Evolutionary conservation across 176 grass and related monocot genomes (phyloP).

Genomic region (Alloteropsis semialata): DNA sequence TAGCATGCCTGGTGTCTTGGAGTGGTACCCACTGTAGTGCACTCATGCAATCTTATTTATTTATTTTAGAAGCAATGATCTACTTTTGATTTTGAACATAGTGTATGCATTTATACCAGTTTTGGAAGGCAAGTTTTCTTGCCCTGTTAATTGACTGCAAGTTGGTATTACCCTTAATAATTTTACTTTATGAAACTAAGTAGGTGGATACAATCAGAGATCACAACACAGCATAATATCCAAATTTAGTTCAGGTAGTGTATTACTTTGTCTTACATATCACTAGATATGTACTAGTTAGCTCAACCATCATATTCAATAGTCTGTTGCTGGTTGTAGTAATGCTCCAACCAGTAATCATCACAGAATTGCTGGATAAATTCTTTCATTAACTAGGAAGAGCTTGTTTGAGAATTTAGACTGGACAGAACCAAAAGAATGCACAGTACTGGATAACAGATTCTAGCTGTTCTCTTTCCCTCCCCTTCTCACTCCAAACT

Average conservation of each 20-base stretch:
- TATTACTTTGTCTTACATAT: not conserved
- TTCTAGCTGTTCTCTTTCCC: not conserved
- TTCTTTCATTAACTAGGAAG: constrained; percentile 1
- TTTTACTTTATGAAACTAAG: not conserved
- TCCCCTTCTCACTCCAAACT: not conserved
- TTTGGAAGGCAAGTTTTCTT: not conserved
- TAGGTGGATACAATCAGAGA: not conserved
- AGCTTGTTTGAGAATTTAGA: constrained; percentile 9
- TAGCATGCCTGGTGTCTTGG: not conserved
- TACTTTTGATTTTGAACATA: too few relatives aligned
- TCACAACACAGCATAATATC: not conserved
- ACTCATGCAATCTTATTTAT: not conserved
- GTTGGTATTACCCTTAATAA: not conserved
- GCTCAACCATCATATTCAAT: not conserved
- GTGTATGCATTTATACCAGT: not conserved
- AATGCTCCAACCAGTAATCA: not conserved
- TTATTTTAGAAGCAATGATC: not conserved
- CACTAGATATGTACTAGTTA: not conserved
- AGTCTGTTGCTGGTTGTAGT: not conserved
- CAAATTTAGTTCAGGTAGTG: not conserved
- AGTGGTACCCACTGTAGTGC: not conserved
- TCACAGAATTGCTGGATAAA: not conserved
- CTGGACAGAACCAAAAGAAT: constrained; percentile 20
- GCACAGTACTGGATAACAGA: not conserved
- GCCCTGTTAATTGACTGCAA: not conserved